Evolutionary conservation across 169 alveolate genomes (phyloP), one percentile per base, ranked within the genome.

Genomic region (Plasmodium vinckei): DNA sequence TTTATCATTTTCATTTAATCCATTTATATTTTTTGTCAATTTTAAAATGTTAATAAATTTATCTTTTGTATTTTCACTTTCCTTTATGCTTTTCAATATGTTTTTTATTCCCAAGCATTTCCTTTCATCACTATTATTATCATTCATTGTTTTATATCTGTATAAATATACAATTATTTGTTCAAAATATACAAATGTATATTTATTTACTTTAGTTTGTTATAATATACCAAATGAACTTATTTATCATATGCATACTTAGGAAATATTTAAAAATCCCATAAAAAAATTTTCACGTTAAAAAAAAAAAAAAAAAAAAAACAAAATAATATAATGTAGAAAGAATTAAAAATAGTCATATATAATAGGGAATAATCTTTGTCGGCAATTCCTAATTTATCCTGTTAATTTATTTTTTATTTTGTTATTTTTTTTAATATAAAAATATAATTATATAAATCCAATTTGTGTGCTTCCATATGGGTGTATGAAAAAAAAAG

Each of bases 41-140:
- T 69, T 69, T 86, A 86, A 44, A 86, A 86, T 86, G 60, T 70
- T 70, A 10, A 21, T 39, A 65, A 86, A 86, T 70, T 86, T 86
- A 39, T 68, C 64, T 59, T 86, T 70, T 42, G 87, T 57, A 56
- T 86, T 86, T 5, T 86, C 87, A 70, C 91, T 64, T 25, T 86
- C 72, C 23, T 44, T 57, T 63, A 86, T 86, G 21, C 49, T 86
- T 59, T 63, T 59, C 9, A 86, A 72, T 54, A 86, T 63, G 51
- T 3, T 71, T n/a, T 67, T 67, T 79, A 79, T 79, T 67, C 56
- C 64, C 0, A 15, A 12, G 12, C 23, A 15, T 51, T 73, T 60
- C 0, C 25, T 77, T 49, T 15, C 3, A 63, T 46, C 19, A 54
- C n/a, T 47, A n/a, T 23, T 47, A n/a, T 27, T 23, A 47, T 13